phyloP scores from a whole-genome alignment of 1,284 basidiomycete species.

The Ustilago cynodontis region DNA sequence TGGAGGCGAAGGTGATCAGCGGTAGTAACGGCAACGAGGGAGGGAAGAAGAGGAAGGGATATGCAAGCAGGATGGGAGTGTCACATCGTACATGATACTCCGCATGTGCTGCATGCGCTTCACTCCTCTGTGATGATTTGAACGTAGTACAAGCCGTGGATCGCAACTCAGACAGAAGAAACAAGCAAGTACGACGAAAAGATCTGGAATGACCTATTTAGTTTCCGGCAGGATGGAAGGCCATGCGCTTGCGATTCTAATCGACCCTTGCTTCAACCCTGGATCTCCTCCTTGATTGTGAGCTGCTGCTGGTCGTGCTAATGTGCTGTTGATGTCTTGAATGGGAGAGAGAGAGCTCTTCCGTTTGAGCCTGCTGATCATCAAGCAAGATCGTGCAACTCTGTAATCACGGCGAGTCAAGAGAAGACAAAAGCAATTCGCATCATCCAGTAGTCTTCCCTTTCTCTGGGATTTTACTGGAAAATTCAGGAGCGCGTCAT shows the following conservation, averaged over 20 bases:
- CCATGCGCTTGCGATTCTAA: constrained; percentile 3
- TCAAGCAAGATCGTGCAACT: constrained; percentile 14
- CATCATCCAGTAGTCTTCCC: not conserved
- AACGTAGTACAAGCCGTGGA: not conserved
- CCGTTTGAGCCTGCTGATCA: constrained; percentile 12
- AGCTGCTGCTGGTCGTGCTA: not conserved
- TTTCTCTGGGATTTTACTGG: constrained; percentile 2
- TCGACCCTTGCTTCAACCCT: not conserved
- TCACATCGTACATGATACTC: not conserved
- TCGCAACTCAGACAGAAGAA: not conserved
- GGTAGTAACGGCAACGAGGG: not conserved
- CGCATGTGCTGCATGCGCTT: not conserved
- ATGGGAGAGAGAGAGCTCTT: not conserved
- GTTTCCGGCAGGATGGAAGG: not conserved
- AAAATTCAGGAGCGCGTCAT: not conserved
- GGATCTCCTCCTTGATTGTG: not conserved
- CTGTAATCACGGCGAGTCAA: too few relatives aligned
- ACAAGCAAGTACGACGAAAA: not conserved
- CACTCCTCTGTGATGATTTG: not conserved
- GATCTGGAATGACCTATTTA: not conserved
- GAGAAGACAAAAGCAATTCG: too few relatives aligned
- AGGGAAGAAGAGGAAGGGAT: not conserved
- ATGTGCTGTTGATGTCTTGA: constrained; percentile 1
- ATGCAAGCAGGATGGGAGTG: not conserved
- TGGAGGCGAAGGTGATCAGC: too few relatives aligned